A percentile compares a stretch with the other conserved stretches of the same genome.
Evolutionary conservation across 2,329 filamentous ascomycete genomes (phyloP).

Genomic region (Talaromyces funiculosus): DNA sequence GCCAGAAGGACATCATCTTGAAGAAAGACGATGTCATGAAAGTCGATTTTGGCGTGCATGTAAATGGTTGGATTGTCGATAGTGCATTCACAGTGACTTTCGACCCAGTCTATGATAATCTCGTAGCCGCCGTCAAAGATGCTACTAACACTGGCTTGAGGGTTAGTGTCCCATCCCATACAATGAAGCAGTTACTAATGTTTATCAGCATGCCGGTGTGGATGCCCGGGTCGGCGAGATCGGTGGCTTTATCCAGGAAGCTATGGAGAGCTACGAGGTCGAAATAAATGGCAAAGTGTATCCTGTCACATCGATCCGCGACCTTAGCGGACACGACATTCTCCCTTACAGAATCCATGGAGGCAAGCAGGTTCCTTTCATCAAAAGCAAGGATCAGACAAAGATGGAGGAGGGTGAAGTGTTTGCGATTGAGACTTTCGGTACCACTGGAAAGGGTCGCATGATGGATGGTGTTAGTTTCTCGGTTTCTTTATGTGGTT

Average conservation of each 20-base stretch:
- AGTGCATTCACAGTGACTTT: constrained; percentile 75
- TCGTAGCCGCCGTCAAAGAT: constrained; percentile 66
- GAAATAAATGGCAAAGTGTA: constrained; percentile 49
- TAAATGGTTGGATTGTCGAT: constrained; percentile 75
- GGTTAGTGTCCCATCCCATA: constrained; percentile 21
- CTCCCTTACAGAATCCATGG: constrained; percentile 52
- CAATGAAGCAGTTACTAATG: constrained; percentile 11
- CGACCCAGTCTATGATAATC: constrained; percentile 67
- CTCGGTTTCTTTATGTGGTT: neutral
- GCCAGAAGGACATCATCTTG: constrained; percentile 63
- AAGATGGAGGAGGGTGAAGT: constrained; percentile 57
- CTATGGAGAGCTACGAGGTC: constrained; percentile 58
- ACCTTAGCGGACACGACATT: constrained; percentile 53
- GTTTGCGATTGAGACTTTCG: constrained; percentile 57
- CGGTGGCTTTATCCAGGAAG: constrained; percentile 54
- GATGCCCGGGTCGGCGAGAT: constrained; percentile 53
- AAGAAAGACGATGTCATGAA: constrained; percentile 72
- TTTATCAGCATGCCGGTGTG: constrained; percentile 44
- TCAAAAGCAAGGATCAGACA: constrained; percentile 45
- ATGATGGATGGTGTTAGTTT: constrained; percentile 43
- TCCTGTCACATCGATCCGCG: constrained; percentile 52
- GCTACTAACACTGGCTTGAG: constrained; percentile 60
- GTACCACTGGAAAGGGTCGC: constrained; percentile 49
- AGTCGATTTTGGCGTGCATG: constrained; percentile 75
- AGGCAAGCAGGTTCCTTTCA: constrained; percentile 51